phyloP scores from a whole-genome alignment of 495 filamentous ascomycete species.

The Penicillium silybi region DNA sequence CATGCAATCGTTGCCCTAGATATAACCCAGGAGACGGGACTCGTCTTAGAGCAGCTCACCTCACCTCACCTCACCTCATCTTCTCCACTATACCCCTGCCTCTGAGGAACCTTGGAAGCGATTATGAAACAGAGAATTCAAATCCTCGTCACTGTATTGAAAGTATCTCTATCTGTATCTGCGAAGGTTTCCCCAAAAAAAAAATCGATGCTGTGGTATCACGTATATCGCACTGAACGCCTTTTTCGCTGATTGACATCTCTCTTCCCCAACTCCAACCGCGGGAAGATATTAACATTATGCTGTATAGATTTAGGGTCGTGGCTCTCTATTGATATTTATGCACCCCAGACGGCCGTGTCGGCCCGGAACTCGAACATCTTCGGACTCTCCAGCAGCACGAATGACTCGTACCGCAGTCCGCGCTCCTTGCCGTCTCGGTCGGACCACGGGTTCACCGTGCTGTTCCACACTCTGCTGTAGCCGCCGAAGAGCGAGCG shows the following conservation, averaged over 20 bases:
- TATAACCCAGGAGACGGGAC: not conserved
- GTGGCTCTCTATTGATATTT: constrained; percentile 5
- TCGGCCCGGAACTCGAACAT: constrained; percentile 32
- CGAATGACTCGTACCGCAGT: constrained; percentile 40
- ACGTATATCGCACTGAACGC: constrained; percentile 6
- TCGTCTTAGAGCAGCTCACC: not conserved
- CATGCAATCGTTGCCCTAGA: not conserved
- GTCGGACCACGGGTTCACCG: constrained; percentile 19
- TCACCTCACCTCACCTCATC: not conserved
- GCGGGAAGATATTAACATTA: constrained; percentile 4
- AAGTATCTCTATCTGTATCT: not conserved
- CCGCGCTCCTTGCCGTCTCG: constrained; percentile 22
- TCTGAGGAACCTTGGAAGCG: not conserved
- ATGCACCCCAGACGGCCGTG: constrained; percentile 1
- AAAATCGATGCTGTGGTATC: constrained; percentile 5
- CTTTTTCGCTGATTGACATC: not conserved
- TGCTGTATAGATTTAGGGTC: not conserved
- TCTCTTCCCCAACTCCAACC: not conserved
- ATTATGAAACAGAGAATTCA: not conserved
- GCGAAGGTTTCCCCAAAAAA: not conserved
- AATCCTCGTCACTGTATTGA: constrained; percentile 1
- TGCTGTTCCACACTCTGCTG: constrained; percentile 40
- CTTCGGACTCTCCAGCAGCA: constrained; percentile 28
- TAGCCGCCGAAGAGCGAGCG: constrained; percentile 47
- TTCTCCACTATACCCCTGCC: not conserved